Evolutionary conservation across 2,329 filamentous ascomycete species (phyloP).

Genomic region (Colletotrichum agaves): DNA sequence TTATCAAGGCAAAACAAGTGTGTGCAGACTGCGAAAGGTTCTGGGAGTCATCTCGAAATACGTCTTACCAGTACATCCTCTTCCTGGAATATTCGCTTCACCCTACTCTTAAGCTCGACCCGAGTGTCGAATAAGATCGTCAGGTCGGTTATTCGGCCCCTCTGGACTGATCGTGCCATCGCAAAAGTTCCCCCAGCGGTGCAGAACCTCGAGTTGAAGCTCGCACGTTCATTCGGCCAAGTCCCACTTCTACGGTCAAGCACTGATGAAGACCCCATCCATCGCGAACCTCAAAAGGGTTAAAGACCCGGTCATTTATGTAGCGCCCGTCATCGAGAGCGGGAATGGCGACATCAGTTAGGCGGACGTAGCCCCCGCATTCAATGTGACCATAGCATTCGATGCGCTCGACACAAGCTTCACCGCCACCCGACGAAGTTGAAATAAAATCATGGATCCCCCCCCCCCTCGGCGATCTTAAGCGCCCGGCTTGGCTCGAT

Average conservation of each 20-base stretch:
- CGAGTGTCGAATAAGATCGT: too few species aligned
- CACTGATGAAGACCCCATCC: background rate
- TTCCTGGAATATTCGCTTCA: too few species aligned
- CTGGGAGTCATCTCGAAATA: too few species aligned
- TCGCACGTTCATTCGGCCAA: background rate
- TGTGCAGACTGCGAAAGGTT: too few species aligned
- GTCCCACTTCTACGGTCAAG: background rate
- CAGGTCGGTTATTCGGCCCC: too few species aligned
- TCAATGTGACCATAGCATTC: background rate
- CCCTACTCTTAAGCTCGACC: too few species aligned
- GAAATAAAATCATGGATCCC: slow-evolving; percentile 6
- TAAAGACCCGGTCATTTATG: background rate
- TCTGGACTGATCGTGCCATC: too few species aligned
- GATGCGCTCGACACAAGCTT: background rate
- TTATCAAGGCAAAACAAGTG: too few species aligned
- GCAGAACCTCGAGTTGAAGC: too few species aligned
- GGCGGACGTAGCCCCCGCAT: background rate
- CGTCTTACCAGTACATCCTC: too few species aligned
- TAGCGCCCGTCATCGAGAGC: background rate
- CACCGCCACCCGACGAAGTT: background rate
- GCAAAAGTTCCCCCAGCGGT: too few species aligned
- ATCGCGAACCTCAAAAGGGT: background rate
- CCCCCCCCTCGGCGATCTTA: background rate
- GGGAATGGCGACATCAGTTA: slow-evolving; percentile 6
- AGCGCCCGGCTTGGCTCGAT: background rate